Conservation (phyloP, 768 basidiomycete species). For the Phylloporus scabripes region DNA sequence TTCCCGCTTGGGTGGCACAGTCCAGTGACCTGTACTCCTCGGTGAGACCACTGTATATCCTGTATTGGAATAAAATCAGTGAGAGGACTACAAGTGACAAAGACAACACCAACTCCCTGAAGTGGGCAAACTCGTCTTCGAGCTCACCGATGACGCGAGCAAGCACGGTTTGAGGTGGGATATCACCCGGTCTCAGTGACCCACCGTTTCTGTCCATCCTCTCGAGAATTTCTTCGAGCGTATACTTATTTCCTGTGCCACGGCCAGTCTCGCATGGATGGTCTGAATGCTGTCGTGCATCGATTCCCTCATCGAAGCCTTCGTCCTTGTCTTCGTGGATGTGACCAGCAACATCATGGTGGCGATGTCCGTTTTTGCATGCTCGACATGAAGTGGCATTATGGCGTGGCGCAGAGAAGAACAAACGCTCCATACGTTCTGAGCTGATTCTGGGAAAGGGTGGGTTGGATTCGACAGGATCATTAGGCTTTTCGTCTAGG, state of each 20-base stretch:
- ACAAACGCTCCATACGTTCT: slow-evolving; percentile 68
- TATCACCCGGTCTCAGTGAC: slow-evolving; percentile 22
- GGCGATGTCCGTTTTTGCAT: slow-evolving; percentile 47
- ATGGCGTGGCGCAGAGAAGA: slow-evolving; percentile 77
- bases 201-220: slow-evolving; percentile 24
- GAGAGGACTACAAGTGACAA: not conserved
- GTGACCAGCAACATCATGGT: not conserved
- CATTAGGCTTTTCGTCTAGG: slow-evolving; percentile 9
- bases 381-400: slow-evolving; percentile 59
- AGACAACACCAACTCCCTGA: slow-evolving; percentile 67
- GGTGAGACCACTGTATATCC: slow-evolving; percentile 85
- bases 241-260: slow-evolving; percentile 5
- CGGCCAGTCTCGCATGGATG: slow-evolving; percentile 1
- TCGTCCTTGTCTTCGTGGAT: slow-evolving; percentile 11
- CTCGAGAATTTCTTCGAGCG: slow-evolving; percentile 24
- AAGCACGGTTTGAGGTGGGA: slow-evolving; percentile 87
- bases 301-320: slow-evolving; percentile 11
- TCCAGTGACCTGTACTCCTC: slow-evolving; percentile 93
- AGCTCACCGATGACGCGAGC: slow-evolving; percentile 78
- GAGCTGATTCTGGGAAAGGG: slow-evolving; percentile 85
- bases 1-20: slow-evolving; percentile 71
- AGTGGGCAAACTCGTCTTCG: slow-evolving; percentile 93
- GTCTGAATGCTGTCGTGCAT: slow-evolving; percentile 1
- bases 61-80: slow-evolving; percentile 30
- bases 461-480: slow-evolving; percentile 29